Base-by-base conservation (phyloP, 148 eudicot genomes). In the Silene conica region DNA sequence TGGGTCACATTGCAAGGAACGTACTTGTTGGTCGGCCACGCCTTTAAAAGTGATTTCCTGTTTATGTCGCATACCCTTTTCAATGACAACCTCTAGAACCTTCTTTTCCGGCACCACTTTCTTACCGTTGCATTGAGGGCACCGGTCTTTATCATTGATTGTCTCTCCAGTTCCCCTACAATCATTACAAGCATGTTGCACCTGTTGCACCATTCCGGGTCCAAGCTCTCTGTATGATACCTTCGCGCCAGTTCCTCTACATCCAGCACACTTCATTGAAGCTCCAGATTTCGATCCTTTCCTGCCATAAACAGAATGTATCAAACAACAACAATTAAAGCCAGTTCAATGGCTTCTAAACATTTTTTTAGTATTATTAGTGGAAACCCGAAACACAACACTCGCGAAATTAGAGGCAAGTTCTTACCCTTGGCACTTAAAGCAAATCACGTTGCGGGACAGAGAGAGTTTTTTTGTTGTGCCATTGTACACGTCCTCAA, bases 251-350 rank as follows among this genome's bases (percentile, higher is more conserved):
- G 83, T 73, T 26, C 96, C 96, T 70, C 82, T 84, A 70, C 92
- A 90, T 28, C 96, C 92, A 22, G 82, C 50, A 78, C 92, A 90
- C 64, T 75, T 88, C 84, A 71, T 83, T 8, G 92, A 86, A 73
- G 89, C 95, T 45, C 96, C 96, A 15, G 92, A 86, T 77, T 90
- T 90, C 0, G 92, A 90, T n/a, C 92, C 87, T 82, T 81, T 85
- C 55, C 94, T 89, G 83, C 73, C 20, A 60, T 15, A 59, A 74
- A 25, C 58, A 76, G 8, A 48, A 21, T 43, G 14, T 18, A 67
- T 9, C 38, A 21, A 14, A 13, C 20, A 67, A 34, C 5, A 31
- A 22, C 26, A 68, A 14, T 1, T 5, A 25, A 8, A 52, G 21
- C n/a, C 3, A 31, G 34, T 3, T 31, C 34, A 31, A 31, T 31